Conservation (phyloP, 495 filamentous ascomycete species). For the Cercophora sp. region DNA sequence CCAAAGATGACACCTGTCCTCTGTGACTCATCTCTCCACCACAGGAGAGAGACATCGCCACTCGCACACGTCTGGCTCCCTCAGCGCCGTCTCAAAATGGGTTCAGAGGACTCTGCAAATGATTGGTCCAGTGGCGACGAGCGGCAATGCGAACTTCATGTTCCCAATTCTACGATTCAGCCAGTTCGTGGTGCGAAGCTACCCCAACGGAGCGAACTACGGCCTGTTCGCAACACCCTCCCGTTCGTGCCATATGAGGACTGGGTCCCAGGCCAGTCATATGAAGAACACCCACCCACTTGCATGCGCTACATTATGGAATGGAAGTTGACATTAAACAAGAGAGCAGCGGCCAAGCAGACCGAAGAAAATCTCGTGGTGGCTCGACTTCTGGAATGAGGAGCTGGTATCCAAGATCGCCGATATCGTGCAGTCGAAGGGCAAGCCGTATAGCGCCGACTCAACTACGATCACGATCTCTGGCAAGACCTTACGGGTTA, state of each 20-base stretch:
- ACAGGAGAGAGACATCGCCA: conserved; percentile 7
- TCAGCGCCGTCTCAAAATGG: not conserved
- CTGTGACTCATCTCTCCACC: not conserved
- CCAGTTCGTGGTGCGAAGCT: conserved; percentile 3
- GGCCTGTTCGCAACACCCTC: conserved; percentile 6
- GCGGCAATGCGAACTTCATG: not conserved
- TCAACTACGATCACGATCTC: conserved; percentile 2
- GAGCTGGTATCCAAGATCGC: conserved; percentile 13
- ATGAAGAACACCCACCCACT: conserved; percentile 10
- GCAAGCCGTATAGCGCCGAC: conserved; percentile 6
- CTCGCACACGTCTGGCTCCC: not conserved
- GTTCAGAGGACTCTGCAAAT: conserved; percentile 5
- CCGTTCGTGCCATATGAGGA: conserved; percentile 8
- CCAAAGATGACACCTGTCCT: not conserved
- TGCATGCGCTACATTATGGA: conserved; percentile 11
- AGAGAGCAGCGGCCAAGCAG: conserved; percentile 11
- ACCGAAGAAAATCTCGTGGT: conserved; percentile 12
- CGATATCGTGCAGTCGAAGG: conserved; percentile 9
- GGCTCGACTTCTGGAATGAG: conserved; percentile 13
- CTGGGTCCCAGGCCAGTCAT: conserved; percentile 13
- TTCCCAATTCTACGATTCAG: conserved; percentile 1
- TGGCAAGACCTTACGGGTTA: conserved; percentile 8
- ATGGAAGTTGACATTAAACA: conserved; percentile 15
- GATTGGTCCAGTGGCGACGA: conserved; percentile 8
- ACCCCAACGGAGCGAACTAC: conserved; percentile 6